Conservation (phyloP, 202 grass and related monocot species). For the Setaria italica region DNA sequence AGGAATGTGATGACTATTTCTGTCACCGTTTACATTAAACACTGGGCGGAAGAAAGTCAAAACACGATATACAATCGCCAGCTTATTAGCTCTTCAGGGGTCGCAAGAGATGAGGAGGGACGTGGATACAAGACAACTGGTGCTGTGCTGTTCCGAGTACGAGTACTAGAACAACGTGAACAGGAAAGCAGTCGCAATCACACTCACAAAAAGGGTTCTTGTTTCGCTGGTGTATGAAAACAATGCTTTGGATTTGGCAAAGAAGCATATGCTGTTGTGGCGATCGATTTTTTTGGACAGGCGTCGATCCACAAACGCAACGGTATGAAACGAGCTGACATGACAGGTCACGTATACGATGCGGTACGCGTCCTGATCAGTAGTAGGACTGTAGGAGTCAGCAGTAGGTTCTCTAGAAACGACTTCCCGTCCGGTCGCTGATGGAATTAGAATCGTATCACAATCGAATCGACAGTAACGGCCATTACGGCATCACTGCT, state of each 20-base stretch:
- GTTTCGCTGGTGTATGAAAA: background rate
- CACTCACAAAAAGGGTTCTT: too few relatives aligned
- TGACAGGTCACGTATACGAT: background rate
- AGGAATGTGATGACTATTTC: background rate
- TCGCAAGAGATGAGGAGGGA: background rate
- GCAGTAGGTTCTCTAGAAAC: background rate
- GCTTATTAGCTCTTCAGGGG: background rate
- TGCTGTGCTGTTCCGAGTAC: background rate
- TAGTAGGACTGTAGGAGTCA: too few relatives aligned
- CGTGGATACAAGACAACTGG: background rate
- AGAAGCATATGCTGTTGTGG: background rate
- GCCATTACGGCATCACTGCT: background rate
- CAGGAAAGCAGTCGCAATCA: background rate
- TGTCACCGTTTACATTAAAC: background rate
- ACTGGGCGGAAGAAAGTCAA: background rate
- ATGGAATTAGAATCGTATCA: constrained; percentile 2
- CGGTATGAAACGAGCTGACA: constrained; percentile 16
- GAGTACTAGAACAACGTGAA: background rate
- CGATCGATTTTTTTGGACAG: background rate
- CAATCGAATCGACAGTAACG: background rate
- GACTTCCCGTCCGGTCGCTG: background rate
- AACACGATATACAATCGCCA: background rate
- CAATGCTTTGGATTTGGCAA: background rate
- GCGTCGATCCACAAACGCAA: background rate
- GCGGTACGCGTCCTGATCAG: background rate